These are phyloP conservation scores for Amauroascus verrucosus DNA, from an alignment of 2,329 filamentous ascomycete genomes.

Conservation along the genomic window DNA sequence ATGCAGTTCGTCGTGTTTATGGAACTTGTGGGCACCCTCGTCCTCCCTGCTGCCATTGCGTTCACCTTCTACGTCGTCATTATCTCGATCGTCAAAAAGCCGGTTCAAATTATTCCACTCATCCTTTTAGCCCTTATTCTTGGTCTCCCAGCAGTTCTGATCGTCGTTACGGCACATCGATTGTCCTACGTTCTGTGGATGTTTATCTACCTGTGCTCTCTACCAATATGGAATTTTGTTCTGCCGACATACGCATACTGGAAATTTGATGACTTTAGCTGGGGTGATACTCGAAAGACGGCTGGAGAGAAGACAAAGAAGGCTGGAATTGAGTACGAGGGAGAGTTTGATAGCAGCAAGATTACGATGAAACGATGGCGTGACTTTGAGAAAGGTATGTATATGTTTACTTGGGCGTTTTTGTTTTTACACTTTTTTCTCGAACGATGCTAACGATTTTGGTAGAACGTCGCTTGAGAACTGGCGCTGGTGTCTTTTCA, in stretches of 20 bases:
- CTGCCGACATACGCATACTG: slow-evolving; percentile 91
- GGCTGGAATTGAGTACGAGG: slow-evolving; percentile 74
- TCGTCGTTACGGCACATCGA: slow-evolving; percentile 86
- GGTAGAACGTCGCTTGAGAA: slow-evolving; percentile 32
- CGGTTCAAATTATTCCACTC: slow-evolving; percentile 78
- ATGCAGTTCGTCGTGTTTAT: slow-evolving; percentile 99
- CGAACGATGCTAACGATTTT: slow-evolving; percentile 13
- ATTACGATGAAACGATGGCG: slow-evolving; percentile 99
- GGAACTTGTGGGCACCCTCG: slow-evolving; percentile 86
- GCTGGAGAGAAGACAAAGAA: slow-evolving; percentile 83
- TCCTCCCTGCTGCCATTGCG: slow-evolving; percentile 87
- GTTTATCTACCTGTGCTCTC: slow-evolving; percentile 84
- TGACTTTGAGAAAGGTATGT: slow-evolving; percentile 73
- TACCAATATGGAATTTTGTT: slow-evolving; percentile 96
- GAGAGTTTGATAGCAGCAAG: slow-evolving; percentile 96
- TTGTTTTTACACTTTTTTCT: not conserved
- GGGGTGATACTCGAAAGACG: slow-evolving; percentile 96
- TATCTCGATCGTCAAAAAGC: slow-evolving; percentile 67
- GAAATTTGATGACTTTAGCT: slow-evolving; percentile 99
- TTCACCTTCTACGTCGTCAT: slow-evolving; percentile 95
- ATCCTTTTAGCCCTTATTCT: slow-evolving; percentile 82
- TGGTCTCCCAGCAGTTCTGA: slow-evolving; percentile 82
- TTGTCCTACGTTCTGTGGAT: slow-evolving; percentile 93
- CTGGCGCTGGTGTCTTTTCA: slow-evolving; percentile 19
- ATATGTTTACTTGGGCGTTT: not conserved